Evolutionary conservation across 2,329 filamentous ascomycete species (phyloP).

Genomic region (Ophiostoma australiae): DNA sequence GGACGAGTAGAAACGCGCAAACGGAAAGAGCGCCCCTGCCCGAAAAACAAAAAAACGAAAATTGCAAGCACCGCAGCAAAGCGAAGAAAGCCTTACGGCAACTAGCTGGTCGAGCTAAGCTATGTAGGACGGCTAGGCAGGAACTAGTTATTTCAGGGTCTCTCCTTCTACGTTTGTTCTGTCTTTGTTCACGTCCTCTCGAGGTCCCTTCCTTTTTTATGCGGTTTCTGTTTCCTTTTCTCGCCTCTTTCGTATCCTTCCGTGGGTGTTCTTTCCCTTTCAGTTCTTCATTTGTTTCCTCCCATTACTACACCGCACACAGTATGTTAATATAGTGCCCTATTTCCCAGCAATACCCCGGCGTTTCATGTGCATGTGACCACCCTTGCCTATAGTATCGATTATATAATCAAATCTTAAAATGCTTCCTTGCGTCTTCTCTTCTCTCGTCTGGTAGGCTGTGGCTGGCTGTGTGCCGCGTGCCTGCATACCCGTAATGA

Average conservation of each 20-base stretch:
- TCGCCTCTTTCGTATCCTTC: too few relatives aligned
- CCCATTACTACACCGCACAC: too few relatives aligned
- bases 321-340: too few relatives aligned
- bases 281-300: too few relatives aligned
- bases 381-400: neutral
- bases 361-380: neutral
- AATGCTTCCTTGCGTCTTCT: neutral
- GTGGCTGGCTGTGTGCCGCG: neutral
- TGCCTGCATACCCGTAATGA: conserved; percentile 1
- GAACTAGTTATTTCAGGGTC: neutral
- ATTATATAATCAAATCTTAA: neutral
- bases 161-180: too few relatives aligned
- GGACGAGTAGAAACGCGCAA: neutral
- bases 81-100: neutral
- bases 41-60: neutral
- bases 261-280: too few relatives aligned
- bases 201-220: too few relatives aligned
- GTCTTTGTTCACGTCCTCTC: too few relatives aligned
- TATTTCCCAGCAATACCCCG: neutral
- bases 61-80: neutral
- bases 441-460: neutral
- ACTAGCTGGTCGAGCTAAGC: neutral
- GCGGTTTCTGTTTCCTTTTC: too few relatives aligned
- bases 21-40: neutral
- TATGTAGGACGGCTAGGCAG: neutral